Percentiles rank a stretch among this genome's conserved stretches.
Evolutionary conservation across 2,329 filamentous ascomycete species (phyloP).

Genomic region (Colletotrichum paranaense): DNA sequence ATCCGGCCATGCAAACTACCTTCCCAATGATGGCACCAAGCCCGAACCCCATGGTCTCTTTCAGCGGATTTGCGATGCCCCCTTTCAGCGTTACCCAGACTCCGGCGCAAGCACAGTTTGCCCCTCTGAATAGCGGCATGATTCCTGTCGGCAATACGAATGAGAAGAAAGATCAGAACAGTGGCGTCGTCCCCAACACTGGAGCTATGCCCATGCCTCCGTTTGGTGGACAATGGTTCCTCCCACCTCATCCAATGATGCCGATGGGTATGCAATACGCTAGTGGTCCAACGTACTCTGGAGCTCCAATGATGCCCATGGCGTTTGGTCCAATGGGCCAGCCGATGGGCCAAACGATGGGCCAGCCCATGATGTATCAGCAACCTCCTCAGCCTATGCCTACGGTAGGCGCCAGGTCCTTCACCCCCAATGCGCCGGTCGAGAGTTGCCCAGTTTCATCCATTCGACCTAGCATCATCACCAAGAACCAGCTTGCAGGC

Average conservation of each 20-base stretch:
- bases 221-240: conserved; percentile 25
- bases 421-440: neutral
- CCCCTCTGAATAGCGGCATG: neutral
- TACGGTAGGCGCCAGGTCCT: neutral
- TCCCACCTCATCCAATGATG: conserved; percentile 31
- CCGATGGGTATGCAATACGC: conserved; percentile 38
- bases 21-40: conserved; percentile 11
- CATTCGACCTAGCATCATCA: conserved; percentile 71
- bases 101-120: neutral
- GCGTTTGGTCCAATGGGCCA: conserved; percentile 40
- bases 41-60: conserved; percentile 25
- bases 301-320: conserved; percentile 40
- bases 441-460: conserved; percentile 61
- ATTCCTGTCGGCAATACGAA: neutral
- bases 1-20: conserved; percentile 19
- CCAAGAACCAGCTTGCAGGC: conserved; percentile 65
- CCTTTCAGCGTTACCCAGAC: conserved; percentile 1
- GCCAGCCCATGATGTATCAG: conserved; percentile 36
- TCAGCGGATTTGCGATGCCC: conserved; percentile 16
- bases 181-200: neutral
- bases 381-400: conserved; percentile 17
- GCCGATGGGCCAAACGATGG: conserved; percentile 36
- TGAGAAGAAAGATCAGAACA: conserved; percentile 3
- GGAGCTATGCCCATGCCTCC: conserved; percentile 1
- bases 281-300: conserved; percentile 38